Evolutionary conservation across 306 rosid genomes (phyloP).

Genomic region (Prunus mira): DNA sequence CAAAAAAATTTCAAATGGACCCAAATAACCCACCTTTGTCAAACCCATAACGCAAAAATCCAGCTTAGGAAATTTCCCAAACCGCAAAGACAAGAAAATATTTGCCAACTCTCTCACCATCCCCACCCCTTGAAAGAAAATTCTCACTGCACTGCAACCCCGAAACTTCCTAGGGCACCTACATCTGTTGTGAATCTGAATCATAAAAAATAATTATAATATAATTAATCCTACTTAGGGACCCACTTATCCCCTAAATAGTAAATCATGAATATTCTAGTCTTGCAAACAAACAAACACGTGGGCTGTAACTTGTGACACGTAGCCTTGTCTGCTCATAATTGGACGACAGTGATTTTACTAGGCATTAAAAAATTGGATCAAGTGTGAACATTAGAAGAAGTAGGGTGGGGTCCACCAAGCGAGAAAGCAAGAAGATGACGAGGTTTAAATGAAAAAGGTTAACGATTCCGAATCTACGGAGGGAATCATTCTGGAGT

Average conservation of each 20-base stretch:
- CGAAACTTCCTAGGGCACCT: not conserved
- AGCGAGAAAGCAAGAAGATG: not conserved
- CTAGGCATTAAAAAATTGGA: not conserved
- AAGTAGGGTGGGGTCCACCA: not conserved
- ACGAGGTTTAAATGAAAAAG: not conserved
- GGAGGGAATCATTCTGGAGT: not conserved
- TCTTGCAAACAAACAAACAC: not conserved
- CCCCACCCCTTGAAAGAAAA: not conserved
- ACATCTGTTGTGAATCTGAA: not conserved
- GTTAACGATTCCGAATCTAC: not conserved
- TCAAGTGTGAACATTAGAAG: not conserved
- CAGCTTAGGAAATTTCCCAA: conserved; percentile 25
- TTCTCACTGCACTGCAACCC: not conserved
- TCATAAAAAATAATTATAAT: not conserved
- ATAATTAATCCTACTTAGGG: not conserved
- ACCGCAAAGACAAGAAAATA: not conserved
- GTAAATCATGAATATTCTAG: not conserved
- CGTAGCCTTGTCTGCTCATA: not conserved
- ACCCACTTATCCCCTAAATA: not conserved
- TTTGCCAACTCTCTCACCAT: conserved; percentile 13
- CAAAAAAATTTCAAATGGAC: not conserved
- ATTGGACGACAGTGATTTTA: not conserved
- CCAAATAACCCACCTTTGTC: too few species aligned
- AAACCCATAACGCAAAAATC: not conserved
- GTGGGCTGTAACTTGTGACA: not conserved